A percentile compares a stretch with the other conserved stretches of the same genome.
phyloP scores from a whole-genome alignment of 2,329 filamentous ascomycete species.

The Teratosphaeria destructans region DNA sequence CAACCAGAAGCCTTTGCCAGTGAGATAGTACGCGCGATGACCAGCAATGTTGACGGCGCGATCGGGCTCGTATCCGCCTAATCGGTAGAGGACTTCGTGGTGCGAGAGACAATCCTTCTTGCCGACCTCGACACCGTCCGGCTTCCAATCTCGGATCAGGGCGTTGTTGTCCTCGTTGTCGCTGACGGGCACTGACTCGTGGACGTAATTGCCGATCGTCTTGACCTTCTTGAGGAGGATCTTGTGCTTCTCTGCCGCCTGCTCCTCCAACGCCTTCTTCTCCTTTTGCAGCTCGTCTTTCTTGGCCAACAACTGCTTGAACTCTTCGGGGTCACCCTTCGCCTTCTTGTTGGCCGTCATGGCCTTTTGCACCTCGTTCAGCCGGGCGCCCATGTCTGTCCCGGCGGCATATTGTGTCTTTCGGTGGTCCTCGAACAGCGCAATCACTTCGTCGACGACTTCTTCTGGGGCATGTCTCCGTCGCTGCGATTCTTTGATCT shows the following conservation, averaged over 20 bases:
- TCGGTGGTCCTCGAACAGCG: conserved; percentile 74
- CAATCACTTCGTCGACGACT: conserved; percentile 82
- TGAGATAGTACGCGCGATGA: conserved; percentile 87
- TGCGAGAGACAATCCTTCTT: conserved; percentile 77
- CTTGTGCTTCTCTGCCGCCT: conserved; percentile 64
- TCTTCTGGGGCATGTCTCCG: conserved; percentile 71
- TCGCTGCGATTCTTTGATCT: conserved; percentile 84
- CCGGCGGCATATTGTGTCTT: conserved; percentile 48
- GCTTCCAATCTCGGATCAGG: conserved; percentile 67
- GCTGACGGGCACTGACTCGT: conserved; percentile 74
- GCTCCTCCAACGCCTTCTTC: conserved; percentile 68
- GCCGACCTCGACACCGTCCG: conserved; percentile 61
- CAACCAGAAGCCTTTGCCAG: conserved; percentile 78
- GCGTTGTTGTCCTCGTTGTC: conserved; percentile 78
- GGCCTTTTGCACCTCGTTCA: conserved; percentile 82
- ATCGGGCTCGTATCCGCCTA: conserved; percentile 88
- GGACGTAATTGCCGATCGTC: conserved; percentile 82
- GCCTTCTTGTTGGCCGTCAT: conserved; percentile 89
- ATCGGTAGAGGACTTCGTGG: conserved; percentile 79
- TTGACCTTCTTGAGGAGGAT: conserved; percentile 68
- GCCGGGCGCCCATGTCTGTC: conserved; percentile 70
- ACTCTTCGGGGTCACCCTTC: conserved; percentile 77
- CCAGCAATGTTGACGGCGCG: conserved; percentile 89
- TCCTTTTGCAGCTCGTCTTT: conserved; percentile 70
- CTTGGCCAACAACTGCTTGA: conserved; percentile 66